Base-by-base conservation (phyloP, 371 early-diverging fungal species). In the Mucor ambiguus region DNA sequence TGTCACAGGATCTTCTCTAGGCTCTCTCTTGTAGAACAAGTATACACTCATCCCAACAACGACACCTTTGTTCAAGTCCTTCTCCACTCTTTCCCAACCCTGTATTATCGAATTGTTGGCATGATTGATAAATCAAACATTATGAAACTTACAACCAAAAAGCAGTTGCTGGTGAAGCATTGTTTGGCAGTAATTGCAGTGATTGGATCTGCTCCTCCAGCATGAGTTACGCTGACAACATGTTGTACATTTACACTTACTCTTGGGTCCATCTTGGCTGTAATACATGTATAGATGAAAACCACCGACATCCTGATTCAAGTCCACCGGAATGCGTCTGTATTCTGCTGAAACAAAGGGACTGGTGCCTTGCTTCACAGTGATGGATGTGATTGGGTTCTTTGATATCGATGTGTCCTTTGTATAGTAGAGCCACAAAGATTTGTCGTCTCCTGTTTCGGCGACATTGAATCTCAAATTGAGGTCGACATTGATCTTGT, bases 181-280 rank as follows among this genome's bases (percentile, higher is more conserved):
- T 80, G 72, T 60, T 82, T 83, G 38, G 82, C 84, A 37, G 86
- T 72, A 30, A 85, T 78, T 16, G 81, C 79, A 22, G 84, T 82
- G 49, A 85, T 84, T 14, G 86, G 84, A 63, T 81, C 79, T 58
- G 72, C n/a, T 1, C 14, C n/a, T 1, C 14, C 16, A 18, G 4
- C 5, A 10, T 46, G 46, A 20, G 10, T 49, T 12, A 14, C 22
- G 12, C 12, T 44, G n/a, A n/a, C 20, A 26, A 24, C 26, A 26
- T 26, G 11, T 14, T 37, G 37, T 2, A 37, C 3, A 24, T 6
- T 20, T 18, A 10, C 8, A 29, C 33, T 49, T 56, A 74, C 75
- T 71, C 69, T 73, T 72, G 11, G 64, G 63, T 0, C 74, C 72
- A n/a, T 60, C 68, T 61, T 75, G 70, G 35, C 68, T 66, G 64